A percentile compares a stretch with the other conserved stretches of the same genome.
Evolutionary conservation across 371 early-diverging fungal genomes (phyloP).

Genomic region (Sporodiniella umbellata): DNA sequence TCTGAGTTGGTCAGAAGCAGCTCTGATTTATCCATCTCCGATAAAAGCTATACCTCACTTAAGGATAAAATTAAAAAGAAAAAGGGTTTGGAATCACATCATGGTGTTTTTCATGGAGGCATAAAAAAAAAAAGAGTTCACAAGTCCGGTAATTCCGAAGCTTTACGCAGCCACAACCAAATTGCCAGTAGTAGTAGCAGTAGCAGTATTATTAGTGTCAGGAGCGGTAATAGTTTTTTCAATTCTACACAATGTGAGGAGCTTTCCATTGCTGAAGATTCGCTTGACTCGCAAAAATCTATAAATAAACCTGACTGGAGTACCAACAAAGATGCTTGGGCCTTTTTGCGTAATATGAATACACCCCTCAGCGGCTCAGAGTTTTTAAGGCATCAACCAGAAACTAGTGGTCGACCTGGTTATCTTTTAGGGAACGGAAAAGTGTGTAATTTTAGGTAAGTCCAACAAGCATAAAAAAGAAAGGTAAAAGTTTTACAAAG

Average conservation of each 20-base stretch:
- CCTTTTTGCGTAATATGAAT: slow-evolving; percentile 47
- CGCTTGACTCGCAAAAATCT: not conserved
- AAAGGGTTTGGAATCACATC: not conserved
- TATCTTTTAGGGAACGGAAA: slow-evolving; percentile 64
- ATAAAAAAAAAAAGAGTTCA: not conserved
- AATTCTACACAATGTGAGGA: not conserved
- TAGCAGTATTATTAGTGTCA: not conserved
- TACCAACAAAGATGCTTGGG: slow-evolving; percentile 44
- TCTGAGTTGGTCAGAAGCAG: not conserved
- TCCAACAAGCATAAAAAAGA: not conserved
- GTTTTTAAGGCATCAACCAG: slow-evolving; percentile 17
- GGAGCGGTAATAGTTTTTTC: not conserved
- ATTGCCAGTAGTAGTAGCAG: not conserved
- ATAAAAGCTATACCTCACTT: not conserved
- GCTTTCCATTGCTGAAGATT: not conserved
- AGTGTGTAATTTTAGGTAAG: slow-evolving; percentile 64
- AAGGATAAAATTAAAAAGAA: not conserved
- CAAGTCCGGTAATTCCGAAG: not conserved
- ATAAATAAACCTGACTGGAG: slow-evolving; percentile 23
- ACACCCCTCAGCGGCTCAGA: slow-evolving; percentile 24
- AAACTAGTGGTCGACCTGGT: slow-evolving; percentile 43
- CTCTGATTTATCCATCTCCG: slow-evolving; percentile 1
- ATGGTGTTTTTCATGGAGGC: not conserved
- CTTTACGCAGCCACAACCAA: not conserved
- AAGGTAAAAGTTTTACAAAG: not conserved